These are phyloP conservation scores for Agaricus bisporus DNA, from an alignment of 768 basidiomycete species.

Conservation along the genomic window DNA sequence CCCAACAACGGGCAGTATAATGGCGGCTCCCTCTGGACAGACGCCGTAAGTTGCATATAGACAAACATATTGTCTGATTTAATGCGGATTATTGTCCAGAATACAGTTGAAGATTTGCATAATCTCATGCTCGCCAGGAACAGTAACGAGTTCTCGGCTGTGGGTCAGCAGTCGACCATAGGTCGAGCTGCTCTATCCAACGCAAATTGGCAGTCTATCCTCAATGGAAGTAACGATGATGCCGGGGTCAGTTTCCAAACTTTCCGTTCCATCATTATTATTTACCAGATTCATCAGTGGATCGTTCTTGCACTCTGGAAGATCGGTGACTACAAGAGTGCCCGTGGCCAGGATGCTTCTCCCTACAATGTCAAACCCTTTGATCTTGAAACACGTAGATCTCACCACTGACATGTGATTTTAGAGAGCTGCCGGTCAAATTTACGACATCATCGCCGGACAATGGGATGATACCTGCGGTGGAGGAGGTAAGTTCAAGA, in stretches of 20 bases:
- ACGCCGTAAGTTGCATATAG: slow-evolving; percentile 34
- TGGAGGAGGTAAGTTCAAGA: slow-evolving; percentile 38
- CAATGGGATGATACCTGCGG: slow-evolving; percentile 47
- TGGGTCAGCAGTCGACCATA: slow-evolving; percentile 40
- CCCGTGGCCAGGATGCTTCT: slow-evolving; percentile 26
- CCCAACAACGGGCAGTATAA: slow-evolving; percentile 33
- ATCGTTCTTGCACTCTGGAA: slow-evolving; percentile 53
- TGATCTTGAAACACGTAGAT: background rate
- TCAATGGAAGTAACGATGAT: slow-evolving; percentile 48
- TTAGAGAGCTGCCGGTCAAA: slow-evolving; percentile 39
- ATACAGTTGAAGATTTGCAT: slow-evolving; percentile 50
- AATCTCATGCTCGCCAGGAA: slow-evolving; percentile 51
- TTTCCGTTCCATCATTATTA: background rate
- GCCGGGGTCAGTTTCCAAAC: slow-evolving; percentile 31
- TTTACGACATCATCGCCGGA: slow-evolving; percentile 46
- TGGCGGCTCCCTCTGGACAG: slow-evolving; percentile 51
- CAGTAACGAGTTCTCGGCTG: slow-evolving; percentile 30
- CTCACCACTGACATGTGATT: background rate
- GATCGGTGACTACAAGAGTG: slow-evolving; percentile 45
- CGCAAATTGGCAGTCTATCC: slow-evolving; percentile 37
- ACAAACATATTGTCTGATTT: background rate
- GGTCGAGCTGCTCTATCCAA: slow-evolving; percentile 33
- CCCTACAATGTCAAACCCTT: slow-evolving; percentile 20
- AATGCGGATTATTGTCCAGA: slow-evolving; percentile 24
- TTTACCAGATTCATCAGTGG: slow-evolving; percentile 32